Conservation (phyloP, 331 rosid species). For the Spiraea crenata region DNA sequence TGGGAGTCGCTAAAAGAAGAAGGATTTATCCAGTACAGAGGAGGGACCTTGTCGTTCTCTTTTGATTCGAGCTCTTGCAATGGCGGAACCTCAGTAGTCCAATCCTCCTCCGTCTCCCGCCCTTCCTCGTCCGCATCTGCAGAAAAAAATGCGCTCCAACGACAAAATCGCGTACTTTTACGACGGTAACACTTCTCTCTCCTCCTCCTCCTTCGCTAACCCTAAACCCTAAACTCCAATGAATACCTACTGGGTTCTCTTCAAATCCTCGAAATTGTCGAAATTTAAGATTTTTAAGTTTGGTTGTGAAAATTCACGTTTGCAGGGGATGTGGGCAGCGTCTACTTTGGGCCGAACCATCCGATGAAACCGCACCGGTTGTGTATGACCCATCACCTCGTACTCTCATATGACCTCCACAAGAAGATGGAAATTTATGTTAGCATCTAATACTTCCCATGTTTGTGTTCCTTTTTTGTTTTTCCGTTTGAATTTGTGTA, state of each 20-base stretch:
- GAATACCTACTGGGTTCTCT: not conserved
- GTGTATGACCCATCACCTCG: constrained; percentile 98
- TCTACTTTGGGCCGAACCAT: constrained; percentile 95
- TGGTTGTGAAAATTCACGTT: constrained; percentile 2
- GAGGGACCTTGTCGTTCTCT: too few species aligned
- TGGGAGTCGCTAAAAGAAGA: too few species aligned
- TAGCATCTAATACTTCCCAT: constrained; percentile 31
- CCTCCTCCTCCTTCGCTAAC: not conserved
- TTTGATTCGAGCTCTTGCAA: constrained; percentile 9
- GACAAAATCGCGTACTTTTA: constrained; percentile 86
- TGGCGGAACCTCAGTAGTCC: constrained; percentile 29
- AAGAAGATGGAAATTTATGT: constrained; percentile 96
- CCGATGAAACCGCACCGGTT: constrained; percentile 99
- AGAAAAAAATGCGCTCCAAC: constrained; percentile 67
- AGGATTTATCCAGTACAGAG: not conserved
- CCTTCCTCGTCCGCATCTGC: constrained; percentile 7
- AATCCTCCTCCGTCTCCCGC: constrained; percentile 4
- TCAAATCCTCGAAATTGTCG: not conserved
- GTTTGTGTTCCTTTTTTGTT: not conserved
- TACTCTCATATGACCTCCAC: constrained; percentile 93
- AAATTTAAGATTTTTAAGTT: not conserved
- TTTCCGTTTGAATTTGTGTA: constrained; percentile 9
- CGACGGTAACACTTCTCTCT: constrained; percentile 52
- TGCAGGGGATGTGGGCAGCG: constrained; percentile 97
- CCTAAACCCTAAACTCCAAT: not conserved